Conservation (phyloP, 257 asterid genomes). For the Apocynum venetum region DNA sequence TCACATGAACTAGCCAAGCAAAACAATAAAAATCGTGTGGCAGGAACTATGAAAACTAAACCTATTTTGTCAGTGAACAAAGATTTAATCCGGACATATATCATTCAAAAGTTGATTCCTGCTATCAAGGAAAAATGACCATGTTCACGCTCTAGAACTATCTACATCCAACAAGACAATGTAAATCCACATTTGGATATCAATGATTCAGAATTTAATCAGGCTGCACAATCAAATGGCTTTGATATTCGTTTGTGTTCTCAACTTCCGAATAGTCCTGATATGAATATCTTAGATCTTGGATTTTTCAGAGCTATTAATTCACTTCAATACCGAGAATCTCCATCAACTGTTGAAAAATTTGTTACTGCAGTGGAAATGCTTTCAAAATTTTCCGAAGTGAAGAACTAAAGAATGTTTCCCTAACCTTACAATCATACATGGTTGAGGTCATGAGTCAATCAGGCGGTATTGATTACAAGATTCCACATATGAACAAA, state of each 20-base stretch:
- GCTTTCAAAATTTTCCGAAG: background rate
- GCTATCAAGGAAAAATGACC: background rate
- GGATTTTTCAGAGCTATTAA: background rate
- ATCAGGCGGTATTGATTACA: background rate
- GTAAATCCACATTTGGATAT: background rate
- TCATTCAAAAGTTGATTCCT: background rate
- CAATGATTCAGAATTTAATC: background rate
- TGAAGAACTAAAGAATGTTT: background rate
- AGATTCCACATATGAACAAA: background rate
- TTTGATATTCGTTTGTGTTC: background rate
- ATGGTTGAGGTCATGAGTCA: background rate
- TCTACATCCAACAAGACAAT: slow-evolving; percentile 10
- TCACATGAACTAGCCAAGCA: background rate
- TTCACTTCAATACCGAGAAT: background rate
- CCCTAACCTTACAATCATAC: background rate
- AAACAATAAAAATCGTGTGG: background rate
- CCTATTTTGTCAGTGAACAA: background rate
- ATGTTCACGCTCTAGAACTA: background rate
- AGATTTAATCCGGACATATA: background rate
- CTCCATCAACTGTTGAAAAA: background rate
- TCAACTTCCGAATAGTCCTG: slow-evolving; percentile 7
- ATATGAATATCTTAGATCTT: slow-evolving; percentile 1
- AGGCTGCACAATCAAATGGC: background rate
- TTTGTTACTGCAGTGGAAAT: background rate
- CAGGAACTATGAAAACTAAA: background rate